Base-by-base conservation (phyloP, 1,284 basidiomycete genomes). In the Trametes sp. region DNA sequence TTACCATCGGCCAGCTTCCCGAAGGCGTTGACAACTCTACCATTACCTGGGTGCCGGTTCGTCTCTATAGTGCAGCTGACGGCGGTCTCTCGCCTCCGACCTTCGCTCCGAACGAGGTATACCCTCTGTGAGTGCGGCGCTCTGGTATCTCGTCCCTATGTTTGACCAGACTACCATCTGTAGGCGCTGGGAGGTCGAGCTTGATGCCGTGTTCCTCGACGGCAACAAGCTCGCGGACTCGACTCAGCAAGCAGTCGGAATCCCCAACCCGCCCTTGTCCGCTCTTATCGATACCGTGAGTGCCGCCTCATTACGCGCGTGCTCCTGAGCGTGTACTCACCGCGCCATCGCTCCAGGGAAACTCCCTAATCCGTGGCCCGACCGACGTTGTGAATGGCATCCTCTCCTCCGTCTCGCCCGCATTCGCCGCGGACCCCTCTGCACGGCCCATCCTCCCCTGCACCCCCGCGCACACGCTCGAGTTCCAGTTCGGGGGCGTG, bases 401-500 rank as follows among this genome's bases (percentile, higher is more conserved):
- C 62, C 70, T 81, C 24, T 67, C 65, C 9, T 72, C 64, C 38
- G 74, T 76, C 72, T 83, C 78, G 13, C 73, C 74, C 6, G 58
- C 74, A 4, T 78, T 70, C 68, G 70, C 75, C 54, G 68, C 73
- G 7, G 63, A 75, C 63, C 36, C 71, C 16, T 65, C 61, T 29
- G 67, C 69, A 1, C 41, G 35, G 7, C 70, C 76, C n/a, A 74
- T 65, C 4, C 78, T 82, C 52, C 75, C 80, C 3, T 85, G 84
- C 72, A 70, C 75, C 7, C 74, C 75, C 9, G 79, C 85, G 1
- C 88, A 88, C 65, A 82, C 74, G 2, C 74, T 90, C 26, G 75
- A 79, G 0, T 91, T 89, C 74, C 75, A 85, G 66, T 87, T 91
- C 52, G 86, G 84, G 24, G 88, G 88, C 4, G 79, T 79, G 70